These are phyloP conservation scores for Glycine latifolia DNA, from an alignment of 306 rosid genomes.

Conservation along the genomic window DNA sequence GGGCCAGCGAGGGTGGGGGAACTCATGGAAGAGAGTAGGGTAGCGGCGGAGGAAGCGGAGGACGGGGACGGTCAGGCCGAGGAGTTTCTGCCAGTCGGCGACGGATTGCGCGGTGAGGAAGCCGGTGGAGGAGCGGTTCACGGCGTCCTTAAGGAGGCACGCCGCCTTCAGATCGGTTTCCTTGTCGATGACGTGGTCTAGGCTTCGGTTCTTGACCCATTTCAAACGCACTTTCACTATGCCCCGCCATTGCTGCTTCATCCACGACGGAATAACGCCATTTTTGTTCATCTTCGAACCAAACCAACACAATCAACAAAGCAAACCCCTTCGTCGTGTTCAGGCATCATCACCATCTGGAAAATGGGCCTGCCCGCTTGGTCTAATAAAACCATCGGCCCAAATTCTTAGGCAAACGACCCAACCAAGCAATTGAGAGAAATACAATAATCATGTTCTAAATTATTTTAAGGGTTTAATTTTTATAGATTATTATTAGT, in stretches of 20 bases:
- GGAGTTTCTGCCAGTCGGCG: constrained; percentile 85
- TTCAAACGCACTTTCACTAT: constrained; percentile 84
- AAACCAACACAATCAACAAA: neutral
- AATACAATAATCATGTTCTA: no score
- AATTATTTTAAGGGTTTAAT: no score
- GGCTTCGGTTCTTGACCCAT: constrained; percentile 85
- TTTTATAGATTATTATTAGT: no score
- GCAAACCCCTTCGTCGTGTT: neutral
- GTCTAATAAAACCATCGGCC: neutral
- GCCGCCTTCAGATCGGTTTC: constrained; percentile 94
- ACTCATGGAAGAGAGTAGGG: constrained; percentile 83
- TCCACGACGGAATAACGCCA: constrained; percentile 33
- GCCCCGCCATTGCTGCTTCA: constrained; percentile 66
- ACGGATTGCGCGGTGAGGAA: constrained; percentile 78
- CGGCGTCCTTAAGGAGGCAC: constrained; percentile 83
- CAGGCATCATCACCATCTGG: neutral
- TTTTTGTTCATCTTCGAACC: constrained; percentile 33
- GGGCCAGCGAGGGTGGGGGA: constrained; percentile 83
- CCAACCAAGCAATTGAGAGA: neutral
- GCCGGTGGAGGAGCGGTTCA: constrained; percentile 80
- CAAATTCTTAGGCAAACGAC: neutral
- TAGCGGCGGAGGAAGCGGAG: constrained; percentile 91
- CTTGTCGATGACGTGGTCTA: constrained; percentile 84
- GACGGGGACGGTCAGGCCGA: constrained; percentile 93
- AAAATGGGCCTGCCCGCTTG: neutral